phyloP scores from a whole-genome alignment of 305 asterid species.

The Ajuga reptans region DNA sequence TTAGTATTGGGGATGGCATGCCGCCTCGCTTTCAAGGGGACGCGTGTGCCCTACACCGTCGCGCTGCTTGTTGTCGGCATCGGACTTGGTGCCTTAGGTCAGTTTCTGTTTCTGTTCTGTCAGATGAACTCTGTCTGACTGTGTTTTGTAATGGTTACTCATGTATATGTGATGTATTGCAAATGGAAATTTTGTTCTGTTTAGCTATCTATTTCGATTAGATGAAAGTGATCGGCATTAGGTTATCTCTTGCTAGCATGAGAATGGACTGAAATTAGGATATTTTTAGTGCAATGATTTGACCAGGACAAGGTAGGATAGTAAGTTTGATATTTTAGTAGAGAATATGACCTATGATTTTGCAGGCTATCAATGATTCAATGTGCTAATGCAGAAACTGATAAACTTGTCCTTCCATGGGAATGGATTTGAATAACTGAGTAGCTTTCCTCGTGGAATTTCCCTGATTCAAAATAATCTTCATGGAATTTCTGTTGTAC shows the following conservation, averaged over 20 bases:
- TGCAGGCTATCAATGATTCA: too few species aligned
- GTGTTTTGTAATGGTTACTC: neutral
- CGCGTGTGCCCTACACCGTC: constrained; percentile 89
- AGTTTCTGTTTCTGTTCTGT: neutral
- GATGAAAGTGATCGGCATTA: neutral
- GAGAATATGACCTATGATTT: too few species aligned
- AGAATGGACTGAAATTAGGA: neutral
- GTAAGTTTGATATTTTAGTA: neutral
- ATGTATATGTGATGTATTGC: neutral
- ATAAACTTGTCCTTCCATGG: neutral
- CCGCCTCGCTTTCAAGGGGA: constrained; percentile 73
- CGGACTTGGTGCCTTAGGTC: constrained; percentile 79
- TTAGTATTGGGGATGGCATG: constrained; percentile 71
- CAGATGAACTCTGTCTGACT: neutral
- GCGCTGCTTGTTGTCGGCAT: constrained; percentile 74
- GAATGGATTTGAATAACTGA: neutral
- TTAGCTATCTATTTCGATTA: neutral
- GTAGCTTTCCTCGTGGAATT: neutral
- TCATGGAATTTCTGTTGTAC: neutral
- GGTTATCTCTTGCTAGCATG: neutral
- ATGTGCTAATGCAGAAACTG: neutral
- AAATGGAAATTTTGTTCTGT: neutral
- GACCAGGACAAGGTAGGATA: neutral
- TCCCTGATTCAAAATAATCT: neutral
- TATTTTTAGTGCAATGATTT: neutral